These are phyloP conservation scores for Morella rubra DNA, from an alignment of 306 rosid genomes.

Conservation along the genomic window DNA sequence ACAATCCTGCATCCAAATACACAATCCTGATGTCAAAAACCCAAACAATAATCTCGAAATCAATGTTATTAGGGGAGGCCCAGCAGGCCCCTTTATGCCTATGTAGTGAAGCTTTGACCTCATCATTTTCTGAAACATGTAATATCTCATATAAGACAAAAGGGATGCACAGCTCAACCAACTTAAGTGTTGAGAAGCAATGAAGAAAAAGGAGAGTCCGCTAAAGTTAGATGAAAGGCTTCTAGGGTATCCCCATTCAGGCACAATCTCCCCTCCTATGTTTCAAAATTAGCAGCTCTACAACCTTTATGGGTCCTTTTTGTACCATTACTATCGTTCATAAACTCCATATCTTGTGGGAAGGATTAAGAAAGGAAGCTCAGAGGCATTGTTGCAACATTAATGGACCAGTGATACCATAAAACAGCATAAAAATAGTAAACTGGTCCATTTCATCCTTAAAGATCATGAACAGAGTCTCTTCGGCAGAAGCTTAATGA, in stretches of 20 bases:
- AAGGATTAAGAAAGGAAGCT: conserved; percentile 10
- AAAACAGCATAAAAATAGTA: conserved; percentile 5
- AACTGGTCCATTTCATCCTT: not conserved
- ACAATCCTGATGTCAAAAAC: conserved; percentile 21
- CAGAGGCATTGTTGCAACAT: not conserved
- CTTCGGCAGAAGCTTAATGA: conserved; percentile 15
- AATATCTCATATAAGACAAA: not conserved
- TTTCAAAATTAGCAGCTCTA: not conserved
- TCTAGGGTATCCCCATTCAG: not conserved
- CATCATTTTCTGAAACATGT: not conserved
- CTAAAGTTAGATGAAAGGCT: not conserved
- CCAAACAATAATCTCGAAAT: not conserved
- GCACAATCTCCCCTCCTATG: not conserved
- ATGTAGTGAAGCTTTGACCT: conserved; percentile 11
- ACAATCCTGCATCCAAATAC: conserved; percentile 62
- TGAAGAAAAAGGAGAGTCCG: not conserved
- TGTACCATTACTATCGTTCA: not conserved
- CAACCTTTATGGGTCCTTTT: conserved; percentile 6
- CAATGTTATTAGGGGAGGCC: not conserved
- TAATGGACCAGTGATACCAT: not conserved
- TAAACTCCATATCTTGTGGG: not conserved
- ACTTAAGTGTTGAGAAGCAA: not conserved
- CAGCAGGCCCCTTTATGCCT: not conserved
- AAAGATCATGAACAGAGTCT: not conserved
- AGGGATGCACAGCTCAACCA: not conserved